Evolutionary conservation across 805 yeast genomes (phyloP).

Genomic region (Candida boleticola): DNA sequence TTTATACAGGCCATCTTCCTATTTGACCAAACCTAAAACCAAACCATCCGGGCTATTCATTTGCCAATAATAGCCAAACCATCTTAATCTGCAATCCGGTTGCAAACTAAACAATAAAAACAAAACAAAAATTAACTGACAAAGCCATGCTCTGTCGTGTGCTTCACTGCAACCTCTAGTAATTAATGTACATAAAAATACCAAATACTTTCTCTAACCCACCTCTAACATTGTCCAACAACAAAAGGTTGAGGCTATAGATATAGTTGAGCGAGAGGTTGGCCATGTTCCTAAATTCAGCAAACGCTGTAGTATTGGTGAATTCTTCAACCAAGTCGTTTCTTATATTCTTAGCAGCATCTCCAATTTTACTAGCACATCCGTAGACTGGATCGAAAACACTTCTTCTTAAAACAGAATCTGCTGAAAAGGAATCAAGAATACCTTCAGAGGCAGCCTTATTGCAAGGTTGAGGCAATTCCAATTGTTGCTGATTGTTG

Average conservation of each 20-base stretch:
- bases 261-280: constrained; percentile 3
- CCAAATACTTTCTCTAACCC: constrained; percentile 24
- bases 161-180: no score
- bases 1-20: no score
- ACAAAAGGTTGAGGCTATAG: constrained; percentile 6
- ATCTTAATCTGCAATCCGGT: no score
- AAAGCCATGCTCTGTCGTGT: no score
- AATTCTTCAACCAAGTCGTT: constrained; percentile 4
- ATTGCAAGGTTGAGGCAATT: neutral
- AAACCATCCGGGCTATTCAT: no score
- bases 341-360: constrained; percentile 3
- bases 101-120: no score
- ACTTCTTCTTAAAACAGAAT: neutral
- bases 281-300: neutral
- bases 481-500: neutral
- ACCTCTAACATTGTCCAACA: constrained; percentile 19
- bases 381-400: constrained; percentile 1
- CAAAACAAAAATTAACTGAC: no score
- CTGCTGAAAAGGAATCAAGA: neutral
- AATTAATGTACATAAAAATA: constrained; percentile 7
- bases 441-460: neutral
- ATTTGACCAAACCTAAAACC: no score
- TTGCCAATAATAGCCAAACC: no score
- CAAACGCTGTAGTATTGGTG: neutral
- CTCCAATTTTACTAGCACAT: constrained; percentile 7